These are phyloP conservation scores for Gonapodya prolifera DNA, from an alignment of 192 early-diverging fungal genomes.

Conservation along the genomic window DNA sequence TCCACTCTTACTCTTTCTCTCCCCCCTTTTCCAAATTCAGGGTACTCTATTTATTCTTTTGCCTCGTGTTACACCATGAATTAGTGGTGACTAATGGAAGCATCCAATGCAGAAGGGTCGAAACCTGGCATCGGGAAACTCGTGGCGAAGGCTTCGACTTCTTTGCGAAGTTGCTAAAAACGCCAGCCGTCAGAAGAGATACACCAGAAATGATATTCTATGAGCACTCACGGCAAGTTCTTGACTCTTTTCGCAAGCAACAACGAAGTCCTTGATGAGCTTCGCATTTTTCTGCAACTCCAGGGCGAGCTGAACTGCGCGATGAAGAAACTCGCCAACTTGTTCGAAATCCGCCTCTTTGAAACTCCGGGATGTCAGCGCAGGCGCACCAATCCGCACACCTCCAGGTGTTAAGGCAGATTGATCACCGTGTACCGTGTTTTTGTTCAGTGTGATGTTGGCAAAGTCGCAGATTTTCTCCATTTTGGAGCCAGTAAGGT, in stretches of 20 bases:
- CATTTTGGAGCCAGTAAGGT: conserved; percentile 91
- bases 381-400: conserved; percentile 88
- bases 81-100: not conserved
- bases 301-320: conserved; percentile 77
- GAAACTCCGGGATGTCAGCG: conserved; percentile 91
- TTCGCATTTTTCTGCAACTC: conserved; percentile 76
- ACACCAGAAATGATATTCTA: conserved; percentile 7
- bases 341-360: conserved; percentile 94
- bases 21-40: too few relatives aligned
- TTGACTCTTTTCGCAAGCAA: conserved; percentile 22
- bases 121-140: conserved; percentile 98
- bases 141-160: conserved; percentile 86
- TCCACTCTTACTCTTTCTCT: too few relatives aligned
- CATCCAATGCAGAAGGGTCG: conserved; percentile 22
- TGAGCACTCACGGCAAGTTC: not conserved
- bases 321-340: conserved; percentile 93
- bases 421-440: conserved; percentile 93
- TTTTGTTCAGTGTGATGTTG: conserved; percentile 99
- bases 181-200: not conserved
- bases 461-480: conserved; percentile 98
- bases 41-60: too few relatives aligned
- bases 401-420: conserved; percentile 95
- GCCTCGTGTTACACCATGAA: too few relatives aligned
- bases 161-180: conserved; percentile 50
- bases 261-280: conserved; percentile 97